Evolutionary conservation across 2,329 filamentous ascomycete species (phyloP).

Genomic region (Ophiostoma perfectum): DNA sequence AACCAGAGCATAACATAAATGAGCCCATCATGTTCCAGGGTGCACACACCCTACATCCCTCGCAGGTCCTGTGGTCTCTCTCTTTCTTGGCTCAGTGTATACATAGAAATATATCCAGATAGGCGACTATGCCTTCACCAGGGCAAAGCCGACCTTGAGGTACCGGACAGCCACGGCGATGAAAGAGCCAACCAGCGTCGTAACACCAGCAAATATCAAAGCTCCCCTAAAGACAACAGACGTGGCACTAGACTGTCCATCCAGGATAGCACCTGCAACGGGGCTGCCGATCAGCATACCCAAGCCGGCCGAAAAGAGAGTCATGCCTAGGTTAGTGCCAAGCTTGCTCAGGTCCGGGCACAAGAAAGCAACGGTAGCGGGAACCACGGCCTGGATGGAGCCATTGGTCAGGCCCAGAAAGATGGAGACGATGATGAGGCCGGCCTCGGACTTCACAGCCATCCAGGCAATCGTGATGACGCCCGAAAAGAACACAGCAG

Average conservation of each 20-base stretch:
- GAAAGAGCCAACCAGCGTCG: constrained; percentile 11
- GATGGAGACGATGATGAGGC: constrained; percentile 33
- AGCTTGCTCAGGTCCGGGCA: constrained; percentile 36
- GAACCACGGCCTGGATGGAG: constrained; percentile 37
- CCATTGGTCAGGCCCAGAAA: constrained; percentile 34
- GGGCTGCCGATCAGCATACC: constrained; percentile 48
- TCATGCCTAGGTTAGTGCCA: constrained; percentile 42
- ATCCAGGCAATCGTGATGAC: constrained; percentile 26
- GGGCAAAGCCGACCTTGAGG: constrained; percentile 18
- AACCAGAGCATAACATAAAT: not conserved
- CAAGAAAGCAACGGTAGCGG: constrained; percentile 36
- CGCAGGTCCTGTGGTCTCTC: too few relatives aligned
- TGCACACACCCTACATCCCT: too few relatives aligned
- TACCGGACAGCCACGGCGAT: constrained; percentile 15
- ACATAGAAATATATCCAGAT: too few relatives aligned
- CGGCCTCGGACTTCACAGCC: constrained; percentile 30
- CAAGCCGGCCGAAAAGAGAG: constrained; percentile 38
- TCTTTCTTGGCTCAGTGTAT: too few relatives aligned
- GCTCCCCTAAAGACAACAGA: constrained; percentile 18
- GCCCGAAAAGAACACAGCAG: constrained; percentile 16
- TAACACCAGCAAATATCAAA: constrained; percentile 18
- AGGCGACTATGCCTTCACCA: constrained; percentile 17
- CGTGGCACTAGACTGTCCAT: constrained; percentile 6
- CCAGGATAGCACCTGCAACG: constrained; percentile 44
- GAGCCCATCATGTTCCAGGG: too few relatives aligned